Percentiles rank a stretch among this genome's conserved stretches.
Conservation (phyloP, 2,329 filamentous ascomycete species). For the Diplodia scrobiculata region DNA sequence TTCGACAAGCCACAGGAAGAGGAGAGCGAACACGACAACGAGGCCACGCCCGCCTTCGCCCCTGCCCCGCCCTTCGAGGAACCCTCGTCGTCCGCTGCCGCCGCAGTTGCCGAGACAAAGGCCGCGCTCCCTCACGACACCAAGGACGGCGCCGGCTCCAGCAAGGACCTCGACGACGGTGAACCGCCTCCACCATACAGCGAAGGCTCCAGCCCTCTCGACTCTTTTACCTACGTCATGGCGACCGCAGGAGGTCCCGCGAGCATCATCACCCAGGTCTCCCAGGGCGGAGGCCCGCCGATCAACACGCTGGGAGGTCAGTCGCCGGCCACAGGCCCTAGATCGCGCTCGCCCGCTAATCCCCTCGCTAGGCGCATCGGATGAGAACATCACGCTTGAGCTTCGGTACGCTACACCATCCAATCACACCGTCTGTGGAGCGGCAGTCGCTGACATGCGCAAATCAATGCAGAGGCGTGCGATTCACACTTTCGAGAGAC, state of each 20-base stretch:
- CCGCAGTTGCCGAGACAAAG: conserved; percentile 71
- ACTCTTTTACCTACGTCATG: conserved; percentile 95
- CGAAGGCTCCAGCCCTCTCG: conserved; percentile 88
- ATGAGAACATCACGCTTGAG: conserved; percentile 94
- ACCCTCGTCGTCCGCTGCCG: conserved; percentile 53
- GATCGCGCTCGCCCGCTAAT: conserved; percentile 24
- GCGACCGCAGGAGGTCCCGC: conserved; percentile 93
- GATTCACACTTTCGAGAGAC: conserved; percentile 91
- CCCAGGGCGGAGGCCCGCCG: conserved; percentile 81
- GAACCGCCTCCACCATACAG: conserved; percentile 96
- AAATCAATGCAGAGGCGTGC: conserved; percentile 68
- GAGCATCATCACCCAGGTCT: conserved; percentile 99
- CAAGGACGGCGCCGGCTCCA: conserved; percentile 69
- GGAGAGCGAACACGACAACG: conserved; percentile 35
- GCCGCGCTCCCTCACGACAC: conserved; percentile 78
- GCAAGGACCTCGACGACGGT: conserved; percentile 73
- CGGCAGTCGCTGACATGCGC: conserved; percentile 32
- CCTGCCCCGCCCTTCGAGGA: conserved; percentile 55
- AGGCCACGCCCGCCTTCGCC: conserved; percentile 54
- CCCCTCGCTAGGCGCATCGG: conserved; percentile 66
- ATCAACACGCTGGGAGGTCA: conserved; percentile 85
- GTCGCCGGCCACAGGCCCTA: conserved; percentile 9
- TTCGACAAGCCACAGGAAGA: too few species aligned
- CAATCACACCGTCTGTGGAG: neutral
- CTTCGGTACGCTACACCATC: conserved; percentile 66